These are phyloP conservation scores for Euphorbia pulcherrima DNA, from an alignment of 345 rosid genomes.

Conservation along the genomic window DNA sequence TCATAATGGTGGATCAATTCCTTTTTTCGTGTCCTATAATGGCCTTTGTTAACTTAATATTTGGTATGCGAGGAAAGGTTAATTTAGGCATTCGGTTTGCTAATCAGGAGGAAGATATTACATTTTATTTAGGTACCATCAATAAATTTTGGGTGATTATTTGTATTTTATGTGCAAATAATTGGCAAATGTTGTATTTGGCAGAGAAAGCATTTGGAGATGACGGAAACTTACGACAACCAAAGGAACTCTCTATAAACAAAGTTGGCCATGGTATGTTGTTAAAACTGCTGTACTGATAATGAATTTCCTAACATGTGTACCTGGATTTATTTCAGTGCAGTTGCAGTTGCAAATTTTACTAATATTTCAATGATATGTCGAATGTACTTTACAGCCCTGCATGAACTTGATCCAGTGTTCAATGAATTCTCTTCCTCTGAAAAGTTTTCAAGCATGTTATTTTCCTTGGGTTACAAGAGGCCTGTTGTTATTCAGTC, in stretches of 20 bases:
- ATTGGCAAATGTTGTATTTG: slow-evolving; percentile 17
- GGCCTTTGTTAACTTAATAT: neutral
- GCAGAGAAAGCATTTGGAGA: slow-evolving; percentile 87
- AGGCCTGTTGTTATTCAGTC: slow-evolving; percentile 80
- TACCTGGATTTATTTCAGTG: neutral
- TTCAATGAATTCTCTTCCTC: slow-evolving; percentile 64
- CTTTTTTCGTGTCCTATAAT: neutral
- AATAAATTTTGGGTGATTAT: neutral
- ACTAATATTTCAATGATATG: neutral
- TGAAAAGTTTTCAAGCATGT: slow-evolving; percentile 52
- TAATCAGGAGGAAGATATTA: neutral
- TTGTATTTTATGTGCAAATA: neutral
- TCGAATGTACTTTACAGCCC: slow-evolving; percentile 46
- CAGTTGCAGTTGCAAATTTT: neutral
- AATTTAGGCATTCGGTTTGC: neutral
- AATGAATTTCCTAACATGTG: neutral
- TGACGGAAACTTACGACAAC: slow-evolving; percentile 70
- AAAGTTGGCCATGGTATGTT: slow-evolving; percentile 93
- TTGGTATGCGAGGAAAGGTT: neutral
- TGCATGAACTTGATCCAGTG: slow-evolving; percentile 77
- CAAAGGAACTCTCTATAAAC: slow-evolving; percentile 82
- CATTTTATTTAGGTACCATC: neutral
- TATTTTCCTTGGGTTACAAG: slow-evolving; percentile 66
- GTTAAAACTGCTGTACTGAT: neutral
- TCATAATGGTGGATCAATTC: neutral